Evolutionary conservation across 371 early-diverging fungal genomes (phyloP), one percentile per base, ranked within the genome.

Genomic region (Rhizopus stolonifer): DNA sequence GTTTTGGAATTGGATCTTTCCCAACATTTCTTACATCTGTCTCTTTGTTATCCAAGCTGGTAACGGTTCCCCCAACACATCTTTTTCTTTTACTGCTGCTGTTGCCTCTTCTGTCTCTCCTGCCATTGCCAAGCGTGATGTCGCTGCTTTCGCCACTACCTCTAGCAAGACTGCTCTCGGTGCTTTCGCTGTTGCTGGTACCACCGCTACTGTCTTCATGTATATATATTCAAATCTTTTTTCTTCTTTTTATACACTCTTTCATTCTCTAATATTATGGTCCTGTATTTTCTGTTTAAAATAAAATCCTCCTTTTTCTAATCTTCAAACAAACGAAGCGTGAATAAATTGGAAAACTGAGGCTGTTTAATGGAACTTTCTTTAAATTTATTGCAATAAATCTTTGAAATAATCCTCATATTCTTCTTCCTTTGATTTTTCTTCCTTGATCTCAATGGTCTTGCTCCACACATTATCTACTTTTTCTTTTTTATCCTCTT

Each of bases 361-460:
- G n/a, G n/a, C n/a, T n/a, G n/a, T n/a, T n/a, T n/a, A n/a, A n/a
- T n/a, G n/a, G n/a, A n/a, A n/a, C n/a, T n/a, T n/a, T n/a, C n/a
- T n/a, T n/a, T n/a, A n/a, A n/a, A n/a, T 29, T 31, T 29, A 46
- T 46, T 29, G 31, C 29, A 45, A 24, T 21, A 45, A 15, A 24
- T 26, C 23, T n/a, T 23, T 13, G 11, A 25, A 45, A n/a, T 26
- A 45, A 26, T 23, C 23, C 34, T 34, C 54, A 47, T 47, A 47
- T 47, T 25, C 32, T 15, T 74, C 75, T 48, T 70, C 69, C 22
- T 64, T 66, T 39, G 79, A 54, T 39, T 70, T 74, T 45, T 78
- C 79, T 31, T 69, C 56, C 22, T 63, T 54, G 1, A 39, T 23
- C 25, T 69, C 64, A 11, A 70, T n/a, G 0, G 73, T 64, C 15